Evolutionary conservation across 371 early-diverging fungal species (phyloP).

Genomic region (Syncephalastrum racemosum): DNA sequence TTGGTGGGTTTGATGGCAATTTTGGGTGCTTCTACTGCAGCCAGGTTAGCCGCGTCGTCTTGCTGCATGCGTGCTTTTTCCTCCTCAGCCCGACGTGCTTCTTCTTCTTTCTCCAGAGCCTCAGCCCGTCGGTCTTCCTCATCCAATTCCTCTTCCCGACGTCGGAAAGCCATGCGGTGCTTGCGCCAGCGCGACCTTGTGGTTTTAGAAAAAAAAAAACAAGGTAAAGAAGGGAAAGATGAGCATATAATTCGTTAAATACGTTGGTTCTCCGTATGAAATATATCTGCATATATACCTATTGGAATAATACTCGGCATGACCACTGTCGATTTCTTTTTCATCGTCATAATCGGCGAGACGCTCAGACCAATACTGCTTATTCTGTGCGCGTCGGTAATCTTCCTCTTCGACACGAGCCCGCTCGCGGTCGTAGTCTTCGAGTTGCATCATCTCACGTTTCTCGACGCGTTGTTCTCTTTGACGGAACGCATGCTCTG

Average conservation of each 20-base stretch:
- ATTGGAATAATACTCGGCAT: constrained; percentile 71
- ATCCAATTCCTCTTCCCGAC: constrained; percentile 71
- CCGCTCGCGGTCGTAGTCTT: constrained; percentile 54
- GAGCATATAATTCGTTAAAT: neutral
- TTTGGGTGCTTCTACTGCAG: constrained; percentile 33
- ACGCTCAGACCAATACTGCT: constrained; percentile 50
- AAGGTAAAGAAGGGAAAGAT: neutral
- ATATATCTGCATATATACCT: no score
- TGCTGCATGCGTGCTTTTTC: constrained; percentile 28
- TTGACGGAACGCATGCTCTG: constrained; percentile 66
- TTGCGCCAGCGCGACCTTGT: constrained; percentile 70
- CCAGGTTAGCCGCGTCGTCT: constrained; percentile 22
- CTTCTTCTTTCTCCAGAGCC: constrained; percentile 54
- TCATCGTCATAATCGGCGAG: constrained; percentile 80
- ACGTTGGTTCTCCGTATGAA: no score
- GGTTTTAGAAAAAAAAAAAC: no score
- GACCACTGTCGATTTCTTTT: constrained; percentile 58
- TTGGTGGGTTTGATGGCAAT: constrained; percentile 46
- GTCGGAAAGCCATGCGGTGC: constrained; percentile 56
- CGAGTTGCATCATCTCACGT: constrained; percentile 53
- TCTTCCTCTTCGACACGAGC: constrained; percentile 51
- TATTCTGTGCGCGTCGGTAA: constrained; percentile 42
- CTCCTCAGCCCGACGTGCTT: constrained; percentile 30
- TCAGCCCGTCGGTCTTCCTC: constrained; percentile 67
- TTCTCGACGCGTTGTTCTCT: constrained; percentile 69